Evolutionary conservation across 2,329 filamentous ascomycete genomes (phyloP).

Genomic region (Trichoderma semiorbis): DNA sequence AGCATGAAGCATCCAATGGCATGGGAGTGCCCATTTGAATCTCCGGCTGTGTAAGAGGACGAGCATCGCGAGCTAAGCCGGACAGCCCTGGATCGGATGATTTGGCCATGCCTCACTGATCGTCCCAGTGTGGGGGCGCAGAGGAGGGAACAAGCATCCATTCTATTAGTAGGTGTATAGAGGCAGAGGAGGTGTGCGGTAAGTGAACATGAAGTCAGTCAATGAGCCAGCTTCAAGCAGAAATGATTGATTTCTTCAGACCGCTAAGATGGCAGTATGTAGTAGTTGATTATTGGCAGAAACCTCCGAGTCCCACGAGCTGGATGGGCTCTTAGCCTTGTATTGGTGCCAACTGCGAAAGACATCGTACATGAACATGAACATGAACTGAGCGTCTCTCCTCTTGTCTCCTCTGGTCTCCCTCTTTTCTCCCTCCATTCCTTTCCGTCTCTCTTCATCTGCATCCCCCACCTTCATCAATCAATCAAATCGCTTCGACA

Average conservation of each 20-base stretch:
- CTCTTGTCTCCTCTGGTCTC: not conserved
- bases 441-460: no score
- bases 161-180: not conserved
- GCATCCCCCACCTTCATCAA: not conserved
- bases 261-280: not conserved
- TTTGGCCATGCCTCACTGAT: slow-evolving; percentile 11
- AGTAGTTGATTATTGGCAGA: not conserved
- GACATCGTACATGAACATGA: not conserved
- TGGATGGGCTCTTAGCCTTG: not conserved
- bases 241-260: not conserved
- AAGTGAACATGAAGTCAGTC: not conserved
- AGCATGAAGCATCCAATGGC: not conserved
- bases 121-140: slow-evolving; percentile 13
- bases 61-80: not conserved
- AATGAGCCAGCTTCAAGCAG: not conserved
- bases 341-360: not conserved
- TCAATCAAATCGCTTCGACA: not conserved
- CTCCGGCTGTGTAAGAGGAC: not conserved
- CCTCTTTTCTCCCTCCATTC: not conserved
- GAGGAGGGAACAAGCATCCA: not conserved
- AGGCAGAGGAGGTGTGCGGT: not conserved
- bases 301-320: not conserved
- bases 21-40: not conserved
- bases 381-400: not conserved
- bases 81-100: slow-evolving; percentile 13